Percentiles rank a stretch among this genome's conserved stretches.
These are phyloP conservation scores for Wickerhamiella musiphila DNA, from an alignment of 805 yeast species.

Conservation along the genomic window DNA sequence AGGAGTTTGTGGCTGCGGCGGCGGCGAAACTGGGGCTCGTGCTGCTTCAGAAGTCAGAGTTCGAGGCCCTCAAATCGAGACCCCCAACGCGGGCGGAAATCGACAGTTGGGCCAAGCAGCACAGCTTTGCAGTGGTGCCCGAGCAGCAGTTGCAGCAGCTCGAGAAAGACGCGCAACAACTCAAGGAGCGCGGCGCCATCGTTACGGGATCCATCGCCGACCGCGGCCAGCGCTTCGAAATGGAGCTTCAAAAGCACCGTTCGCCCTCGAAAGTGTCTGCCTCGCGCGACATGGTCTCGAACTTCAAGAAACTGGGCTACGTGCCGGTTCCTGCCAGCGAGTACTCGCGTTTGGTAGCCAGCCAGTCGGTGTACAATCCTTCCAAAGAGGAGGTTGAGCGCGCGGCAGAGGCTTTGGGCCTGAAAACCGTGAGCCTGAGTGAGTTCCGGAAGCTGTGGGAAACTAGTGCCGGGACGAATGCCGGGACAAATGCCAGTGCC, in stretches of 20 bases:
- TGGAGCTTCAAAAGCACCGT: conserved; percentile 5
- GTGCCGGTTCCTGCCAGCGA: conserved; percentile 22
- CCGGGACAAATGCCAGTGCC: background rate
- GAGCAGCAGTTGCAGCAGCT: conserved; percentile 5
- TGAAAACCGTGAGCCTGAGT: conserved; percentile 29
- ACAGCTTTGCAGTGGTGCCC: conserved; percentile 3
- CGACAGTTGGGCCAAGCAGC: conserved; percentile 7
- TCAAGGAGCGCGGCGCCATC: conserved; percentile 3
- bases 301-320: conserved; percentile 20
- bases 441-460: conserved; percentile 24
- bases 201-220: conserved; percentile 14
- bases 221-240: conserved; percentile 19
- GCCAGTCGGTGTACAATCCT: conserved; percentile 19
- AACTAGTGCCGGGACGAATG: conserved; percentile 4
- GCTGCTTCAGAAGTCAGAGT: conserved; percentile 12
- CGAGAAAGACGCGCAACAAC: conserved; percentile 1
- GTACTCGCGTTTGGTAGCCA: conserved; percentile 19
- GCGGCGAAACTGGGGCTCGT: conserved; percentile 18
- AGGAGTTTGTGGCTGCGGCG: conserved; percentile 8
- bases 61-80: background rate
- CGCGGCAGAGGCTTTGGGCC: conserved; percentile 27
- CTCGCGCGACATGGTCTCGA: conserved; percentile 16
- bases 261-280: conserved; percentile 7
- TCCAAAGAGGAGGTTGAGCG: conserved; percentile 21
- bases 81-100: conserved; percentile 8